Evolutionary conservation across 2,329 filamentous ascomycete genomes (phyloP), one percentile per base, ranked within the genome.

Genomic region (Trichoderma sp.): DNA sequence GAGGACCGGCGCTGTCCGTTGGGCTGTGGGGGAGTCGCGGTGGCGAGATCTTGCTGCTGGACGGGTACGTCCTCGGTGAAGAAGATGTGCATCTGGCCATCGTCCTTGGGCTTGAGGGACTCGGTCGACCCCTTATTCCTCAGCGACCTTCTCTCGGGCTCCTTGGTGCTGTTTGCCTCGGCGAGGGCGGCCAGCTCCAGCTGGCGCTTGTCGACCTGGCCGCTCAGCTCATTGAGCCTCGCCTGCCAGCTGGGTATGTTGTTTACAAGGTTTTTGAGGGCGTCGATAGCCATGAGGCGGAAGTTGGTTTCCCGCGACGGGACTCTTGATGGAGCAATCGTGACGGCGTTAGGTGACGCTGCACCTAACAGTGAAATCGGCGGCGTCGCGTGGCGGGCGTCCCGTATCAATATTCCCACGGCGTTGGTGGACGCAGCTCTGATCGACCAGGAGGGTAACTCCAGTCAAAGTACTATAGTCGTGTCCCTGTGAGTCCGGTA

Each of bases 191-290:
- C 86, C 64, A 89, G 79, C 71, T 88, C 85, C 58, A 79, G 76
- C 77, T 89, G 87, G 66, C 87, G 85, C 71, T 83, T 79, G 66
- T 85, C 82, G 66, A 89, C 87, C 73, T 89, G 83, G 66, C 80
- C 79, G 71, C 81, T 87, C 65, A 89, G 80, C 59, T 87, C 83
- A 67, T 88, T 83, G 51, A 89, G 80, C 24, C 84, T 81, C 66
- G 78, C 78, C 44, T 84, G 77, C 87, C 87, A 89, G 72, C 83
- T 81, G 17, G 86, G 87, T 48, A 88, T 80, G 66, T 87, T 85
- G 68, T 74, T 78, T 62, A 79, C 78, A 44, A 89, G 78, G 66
- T 81, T 82, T 63, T 78, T 81, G 63, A 89, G 76, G 30, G 85
- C 82, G 66, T 88, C 86, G 76, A 85, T 83, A 67, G 79, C 78